Percentiles rank a stretch among this genome's conserved stretches.
Conservation (phyloP, 208 protist species). For the Borovskyia barvae region DNA sequence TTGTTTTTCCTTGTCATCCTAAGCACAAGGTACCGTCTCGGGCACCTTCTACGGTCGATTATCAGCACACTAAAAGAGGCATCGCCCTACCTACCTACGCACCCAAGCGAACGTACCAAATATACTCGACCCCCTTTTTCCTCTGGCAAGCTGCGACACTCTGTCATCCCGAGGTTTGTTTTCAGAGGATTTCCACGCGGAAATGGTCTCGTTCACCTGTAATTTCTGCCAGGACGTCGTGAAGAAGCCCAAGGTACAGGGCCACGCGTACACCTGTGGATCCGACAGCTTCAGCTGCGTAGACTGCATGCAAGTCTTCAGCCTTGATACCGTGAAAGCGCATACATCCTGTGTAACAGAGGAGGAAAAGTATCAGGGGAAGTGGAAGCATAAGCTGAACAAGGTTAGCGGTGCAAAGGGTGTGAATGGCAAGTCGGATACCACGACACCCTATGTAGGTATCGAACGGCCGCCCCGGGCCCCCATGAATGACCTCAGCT, state of each 20-base stretch:
- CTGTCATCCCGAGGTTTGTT: too few species aligned
- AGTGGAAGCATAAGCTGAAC: slow-evolving; percentile 54
- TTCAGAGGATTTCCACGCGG: too few species aligned
- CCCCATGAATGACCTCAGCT: slow-evolving; percentile 42
- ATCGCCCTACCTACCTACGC: too few species aligned
- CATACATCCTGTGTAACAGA: slow-evolving; percentile 87
- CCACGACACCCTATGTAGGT: background rate
- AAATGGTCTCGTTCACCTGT: slow-evolving; percentile 91
- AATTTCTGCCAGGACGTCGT: slow-evolving; percentile 83
- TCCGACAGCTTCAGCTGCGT: slow-evolving; percentile 76
- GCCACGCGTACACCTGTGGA: slow-evolving; percentile 57
- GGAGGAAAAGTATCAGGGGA: slow-evolving; percentile 85
- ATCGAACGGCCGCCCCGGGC: slow-evolving; percentile 34
- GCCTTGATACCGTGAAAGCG: slow-evolving; percentile 59
- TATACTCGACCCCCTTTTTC: too few species aligned
- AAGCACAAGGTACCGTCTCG: background rate
- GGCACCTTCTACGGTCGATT: too few species aligned
- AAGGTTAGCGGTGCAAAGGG: slow-evolving; percentile 11
- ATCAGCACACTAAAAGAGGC: too few species aligned
- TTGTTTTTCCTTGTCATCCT: background rate
- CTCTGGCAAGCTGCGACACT: too few species aligned
- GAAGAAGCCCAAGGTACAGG: slow-evolving; percentile 87
- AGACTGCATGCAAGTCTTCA: slow-evolving; percentile 88
- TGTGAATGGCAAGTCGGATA: background rate
- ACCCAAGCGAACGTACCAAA: too few species aligned